A percentile compares a stretch with the other conserved stretches of the same genome.
Evolutionary conservation across 208 protist genomes (phyloP).

Genomic region (Leishmania gerbilli): DNA sequence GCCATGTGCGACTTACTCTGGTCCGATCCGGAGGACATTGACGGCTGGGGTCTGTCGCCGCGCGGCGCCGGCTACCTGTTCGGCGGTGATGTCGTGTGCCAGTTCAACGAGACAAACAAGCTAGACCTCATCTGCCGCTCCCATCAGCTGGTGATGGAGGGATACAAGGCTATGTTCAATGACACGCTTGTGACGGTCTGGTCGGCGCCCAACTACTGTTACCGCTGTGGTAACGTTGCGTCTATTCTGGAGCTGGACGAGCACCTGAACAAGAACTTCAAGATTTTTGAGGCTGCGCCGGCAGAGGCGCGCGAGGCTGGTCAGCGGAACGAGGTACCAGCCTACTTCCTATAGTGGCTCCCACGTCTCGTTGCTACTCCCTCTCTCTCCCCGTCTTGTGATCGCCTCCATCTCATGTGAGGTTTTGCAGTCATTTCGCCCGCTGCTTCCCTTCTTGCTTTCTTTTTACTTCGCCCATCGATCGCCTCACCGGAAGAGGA

Average conservation of each 20-base stretch:
- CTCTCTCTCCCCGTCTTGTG: background rate
- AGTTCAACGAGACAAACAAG: conserved; percentile 95
- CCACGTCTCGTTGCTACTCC: background rate
- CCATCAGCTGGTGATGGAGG: conserved; percentile 97
- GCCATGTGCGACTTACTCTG: conserved; percentile 99
- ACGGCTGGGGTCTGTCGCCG: conserved; percentile 97
- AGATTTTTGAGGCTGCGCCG: conserved; percentile 99
- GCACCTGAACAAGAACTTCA: conserved; percentile 97
- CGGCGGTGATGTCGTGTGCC: conserved; percentile 96
- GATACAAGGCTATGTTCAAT: conserved; percentile 95
- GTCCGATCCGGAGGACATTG: conserved; percentile 96
- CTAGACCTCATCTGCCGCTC: conserved; percentile 95
- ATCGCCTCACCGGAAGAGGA: background rate
- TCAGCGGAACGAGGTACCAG: conserved; percentile 68
- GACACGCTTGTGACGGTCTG: conserved; percentile 96
- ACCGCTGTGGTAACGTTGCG: conserved; percentile 98
- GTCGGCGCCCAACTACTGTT: conserved; percentile 97
- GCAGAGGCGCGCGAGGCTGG: conserved; percentile 86
- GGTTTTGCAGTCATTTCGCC: background rate
- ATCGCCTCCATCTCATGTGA: background rate
- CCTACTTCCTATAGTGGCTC: conserved; percentile 74
- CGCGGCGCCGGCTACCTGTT: conserved; percentile 99
- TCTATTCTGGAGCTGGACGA: conserved; percentile 98
- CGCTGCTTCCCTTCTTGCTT: background rate
- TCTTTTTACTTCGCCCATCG: background rate